phyloP scores from a whole-genome alignment of 1,284 basidiomycete species.

The Coniferiporia sulphurascens region DNA sequence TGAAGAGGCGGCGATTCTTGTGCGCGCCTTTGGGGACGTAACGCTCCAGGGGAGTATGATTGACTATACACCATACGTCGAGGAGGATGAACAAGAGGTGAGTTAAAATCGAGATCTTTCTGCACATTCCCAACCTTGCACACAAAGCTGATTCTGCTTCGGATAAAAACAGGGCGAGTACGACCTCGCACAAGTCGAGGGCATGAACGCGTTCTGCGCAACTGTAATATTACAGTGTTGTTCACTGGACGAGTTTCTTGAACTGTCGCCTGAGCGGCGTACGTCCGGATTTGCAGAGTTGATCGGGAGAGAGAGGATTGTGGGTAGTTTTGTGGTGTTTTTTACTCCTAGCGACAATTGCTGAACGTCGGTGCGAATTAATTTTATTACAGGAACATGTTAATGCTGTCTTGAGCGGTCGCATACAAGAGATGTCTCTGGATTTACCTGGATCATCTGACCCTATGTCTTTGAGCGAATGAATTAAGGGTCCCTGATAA shows the following conservation, averaged over 20 bases:
- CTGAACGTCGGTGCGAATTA: not conserved
- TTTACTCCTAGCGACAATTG: not conserved
- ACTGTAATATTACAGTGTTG: slow-evolving; percentile 53
- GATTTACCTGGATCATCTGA: slow-evolving; percentile 3
- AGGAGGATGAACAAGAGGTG: slow-evolving; percentile 49
- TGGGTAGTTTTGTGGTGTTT: slow-evolving; percentile 36
- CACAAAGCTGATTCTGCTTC: not conserved
- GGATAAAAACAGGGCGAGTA: slow-evolving; percentile 43
- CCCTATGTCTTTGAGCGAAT: not conserved
- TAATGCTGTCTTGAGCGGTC: slow-evolving; percentile 6
- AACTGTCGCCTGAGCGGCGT: slow-evolving; percentile 44
- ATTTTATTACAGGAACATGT: slow-evolving; percentile 5
- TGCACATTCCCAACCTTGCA: not conserved
- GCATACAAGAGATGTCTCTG: slow-evolving; percentile 1
- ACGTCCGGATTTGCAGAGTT: slow-evolving; percentile 40
- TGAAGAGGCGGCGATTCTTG: slow-evolving; percentile 48
- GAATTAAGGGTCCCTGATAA: no score
- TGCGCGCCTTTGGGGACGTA: slow-evolving; percentile 52
- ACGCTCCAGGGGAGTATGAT: slow-evolving; percentile 24
- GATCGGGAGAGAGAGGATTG: slow-evolving; percentile 50
- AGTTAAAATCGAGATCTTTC: slow-evolving; percentile 13
- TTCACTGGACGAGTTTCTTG: slow-evolving; percentile 51
- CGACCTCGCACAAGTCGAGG: slow-evolving; percentile 44
- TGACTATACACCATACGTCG: slow-evolving; percentile 9
- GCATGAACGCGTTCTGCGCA: slow-evolving; percentile 66